Evolutionary conservation across 805 yeast genomes (phyloP), one percentile per base, ranked within the genome.

Genomic region (Cyberlindnera americana): DNA sequence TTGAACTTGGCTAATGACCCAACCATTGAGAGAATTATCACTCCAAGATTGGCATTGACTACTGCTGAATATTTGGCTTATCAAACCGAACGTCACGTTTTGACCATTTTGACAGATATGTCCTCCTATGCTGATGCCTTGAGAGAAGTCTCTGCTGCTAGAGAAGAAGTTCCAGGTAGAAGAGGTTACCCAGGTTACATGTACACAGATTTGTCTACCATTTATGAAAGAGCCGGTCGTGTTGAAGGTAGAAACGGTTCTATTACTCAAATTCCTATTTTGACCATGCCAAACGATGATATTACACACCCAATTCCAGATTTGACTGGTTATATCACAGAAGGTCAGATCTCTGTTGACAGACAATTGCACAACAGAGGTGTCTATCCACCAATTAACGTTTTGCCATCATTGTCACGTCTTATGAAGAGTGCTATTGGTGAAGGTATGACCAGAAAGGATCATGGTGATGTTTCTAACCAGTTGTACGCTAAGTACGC

Each of bases 141-240:
- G 62, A 90, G 99, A 82, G 99, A 93, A 73, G 99, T 93, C 37
- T 89, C 97, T 49, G 99, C 99, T 47, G 99, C 99, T 35, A 89
- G 99, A 77, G 99, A 93, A 71, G 99, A 95, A 72, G 99, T 93
- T 33, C 99, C 99, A 63, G 99, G 99, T 77, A 89, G 99, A 79
- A 89, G 99, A 82, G 99, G 99, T 76, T 93, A 93, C 69, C 99
- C 99, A 50, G 99, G 99, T 85, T 93, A 93, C 69, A 93, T 93
- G 99, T 93, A 93, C 73, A 93, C 99, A 34, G 99, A 93, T 83
- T 87, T 93, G 75, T 87, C 98, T 37, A 93, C 98, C 37, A 89
- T 93, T 60, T 93, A 93, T 67, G 99, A 93, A 73, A 87, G 99
- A 75, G 99, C 99, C 33, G 99, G 99, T 66, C 86, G 99, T 75